Evolutionary conservation across 495 filamentous ascomycete genomes (phyloP), one percentile per base, ranked within the genome.

Genomic region (Rhypophila decipiens): DNA sequence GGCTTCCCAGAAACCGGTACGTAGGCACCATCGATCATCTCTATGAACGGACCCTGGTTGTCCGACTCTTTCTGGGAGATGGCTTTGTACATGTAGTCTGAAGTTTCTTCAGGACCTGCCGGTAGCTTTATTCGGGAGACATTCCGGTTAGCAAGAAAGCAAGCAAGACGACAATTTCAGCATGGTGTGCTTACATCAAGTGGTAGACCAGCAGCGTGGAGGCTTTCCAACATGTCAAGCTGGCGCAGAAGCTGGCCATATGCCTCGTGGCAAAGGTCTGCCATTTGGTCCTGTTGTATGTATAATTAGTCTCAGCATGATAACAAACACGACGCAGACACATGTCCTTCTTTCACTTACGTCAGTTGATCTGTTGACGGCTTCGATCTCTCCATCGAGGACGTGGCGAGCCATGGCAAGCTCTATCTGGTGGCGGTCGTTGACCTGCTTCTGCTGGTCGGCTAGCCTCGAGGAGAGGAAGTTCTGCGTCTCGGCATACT

Each of bases 141-240:
- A 47, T 63, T 21, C 36, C 29, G 23, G 24, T 42, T 19, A 36
- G 19, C 10, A 23, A 51, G 7, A 42, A 20, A n/a, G n/a, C 13
- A 11, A 17, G 17, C 19, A 39, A 39, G 22, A 20, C 13, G 18
- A 31, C 18, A 18, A 33, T 21, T 7, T 8, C 20, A 9, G 36
- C 17, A 13, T 22, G n/a, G 44, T n/a, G n/a, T n/a, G 61, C 72
- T 67, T 56, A 72, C 72, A 55, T 72, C 59, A 19, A 62, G 20
- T 2, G 69, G 59, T 15, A 63, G 56, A 0, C 63, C 58, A 42
- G 68, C 65, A 24, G 57, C 52, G 24, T 59, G 56, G 20, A 73
- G 64, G 20, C 63, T 46, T 35, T 61, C 59, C 24, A 74, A 46
- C 5, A 59, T 59, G 34, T 60, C 63, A 19, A 63, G 35, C 29